These are phyloP conservation scores for Fomitiporia mediterranea DNA, from an alignment of 1,284 basidiomycete species.

Conservation along the genomic window DNA sequence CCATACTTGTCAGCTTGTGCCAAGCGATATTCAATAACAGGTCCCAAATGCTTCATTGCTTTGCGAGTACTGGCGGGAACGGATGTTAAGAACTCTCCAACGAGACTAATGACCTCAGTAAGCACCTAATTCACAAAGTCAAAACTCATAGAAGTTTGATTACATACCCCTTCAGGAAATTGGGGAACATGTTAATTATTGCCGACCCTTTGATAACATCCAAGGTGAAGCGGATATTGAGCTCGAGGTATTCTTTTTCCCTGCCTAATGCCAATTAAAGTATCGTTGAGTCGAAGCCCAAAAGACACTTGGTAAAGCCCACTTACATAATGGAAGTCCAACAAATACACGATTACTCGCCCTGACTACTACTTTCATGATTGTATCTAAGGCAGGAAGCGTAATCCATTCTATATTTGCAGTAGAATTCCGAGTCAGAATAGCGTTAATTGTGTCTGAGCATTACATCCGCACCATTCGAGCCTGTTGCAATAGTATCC, in stretches of 20 bases:
- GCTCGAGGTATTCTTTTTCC: conserved; percentile 33
- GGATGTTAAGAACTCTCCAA: conserved; percentile 8
- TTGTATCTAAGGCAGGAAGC: conserved; percentile 29
- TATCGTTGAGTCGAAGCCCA: not conserved
- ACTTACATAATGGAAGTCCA: conserved; percentile 37
- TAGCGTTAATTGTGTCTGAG: conserved; percentile 1
- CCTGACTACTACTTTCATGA: conserved; percentile 38
- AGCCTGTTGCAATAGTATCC: conserved; percentile 15
- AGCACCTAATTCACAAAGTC: too few species aligned
- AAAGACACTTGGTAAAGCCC: not conserved
- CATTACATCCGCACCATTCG: too few species aligned
- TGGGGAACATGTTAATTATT: conserved; percentile 34
- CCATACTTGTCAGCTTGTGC: conserved; percentile 30
- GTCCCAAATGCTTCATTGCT: conserved; percentile 29
- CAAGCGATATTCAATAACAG: conserved; percentile 36
- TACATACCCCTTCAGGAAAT: conserved; percentile 35
- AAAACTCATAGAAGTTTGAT: not conserved
- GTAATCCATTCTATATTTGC: conserved; percentile 35
- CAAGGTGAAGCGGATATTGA: conserved; percentile 32
- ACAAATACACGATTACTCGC: conserved; percentile 38
- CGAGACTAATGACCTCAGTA: too few species aligned
- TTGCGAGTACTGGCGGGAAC: conserved; percentile 18
- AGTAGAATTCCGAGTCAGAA: conserved; percentile 9
- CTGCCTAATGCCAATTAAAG: conserved; percentile 32
- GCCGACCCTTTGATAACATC: conserved; percentile 28